Evolutionary conservation across 441 rosid species (phyloP).

Genomic region (Hura crepitans): DNA sequence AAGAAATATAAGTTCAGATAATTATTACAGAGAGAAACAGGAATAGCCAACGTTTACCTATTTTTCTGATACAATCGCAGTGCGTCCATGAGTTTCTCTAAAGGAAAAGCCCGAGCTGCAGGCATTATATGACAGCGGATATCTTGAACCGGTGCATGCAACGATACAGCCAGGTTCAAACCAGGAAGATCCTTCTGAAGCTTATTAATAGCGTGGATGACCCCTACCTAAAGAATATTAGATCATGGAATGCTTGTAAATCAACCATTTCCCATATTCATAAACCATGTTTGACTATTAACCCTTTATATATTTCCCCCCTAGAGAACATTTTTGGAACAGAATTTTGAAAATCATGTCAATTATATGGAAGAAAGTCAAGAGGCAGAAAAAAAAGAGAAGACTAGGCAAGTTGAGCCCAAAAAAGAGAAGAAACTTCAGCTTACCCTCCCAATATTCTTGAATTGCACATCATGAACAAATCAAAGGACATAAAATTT

Average conservation of each 20-base stretch:
- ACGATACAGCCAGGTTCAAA: conserved; percentile 85
- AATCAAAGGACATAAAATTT: background rate
- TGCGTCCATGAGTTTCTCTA: conserved; percentile 85
- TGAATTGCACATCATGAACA: background rate
- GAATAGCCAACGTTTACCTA: conserved; percentile 43
- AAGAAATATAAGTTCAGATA: background rate
- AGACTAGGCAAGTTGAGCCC: no score
- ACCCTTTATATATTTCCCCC: background rate
- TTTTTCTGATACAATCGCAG: conserved; percentile 65
- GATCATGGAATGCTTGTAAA: conserved; percentile 25
- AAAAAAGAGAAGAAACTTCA: background rate
- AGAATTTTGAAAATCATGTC: background rate
- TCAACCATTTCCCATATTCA: conserved; percentile 18
- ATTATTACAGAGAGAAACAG: conserved; percentile 20
- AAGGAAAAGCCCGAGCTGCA: conserved; percentile 94
- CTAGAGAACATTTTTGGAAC: background rate
- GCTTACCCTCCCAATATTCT: background rate
- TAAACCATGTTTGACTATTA: background rate
- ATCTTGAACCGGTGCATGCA: conserved; percentile 96
- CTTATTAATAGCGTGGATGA: conserved; percentile 86
- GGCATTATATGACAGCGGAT: conserved; percentile 97
- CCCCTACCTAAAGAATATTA: conserved; percentile 65
- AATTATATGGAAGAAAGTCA: background rate
- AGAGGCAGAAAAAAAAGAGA: background rate
- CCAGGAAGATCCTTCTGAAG: conserved; percentile 88